A percentile compares a stretch with the other conserved stretches of the same genome.
These are phyloP conservation scores for Teunomyces stri DNA, from an alignment of 805 yeast genomes.

Conservation along the genomic window DNA sequence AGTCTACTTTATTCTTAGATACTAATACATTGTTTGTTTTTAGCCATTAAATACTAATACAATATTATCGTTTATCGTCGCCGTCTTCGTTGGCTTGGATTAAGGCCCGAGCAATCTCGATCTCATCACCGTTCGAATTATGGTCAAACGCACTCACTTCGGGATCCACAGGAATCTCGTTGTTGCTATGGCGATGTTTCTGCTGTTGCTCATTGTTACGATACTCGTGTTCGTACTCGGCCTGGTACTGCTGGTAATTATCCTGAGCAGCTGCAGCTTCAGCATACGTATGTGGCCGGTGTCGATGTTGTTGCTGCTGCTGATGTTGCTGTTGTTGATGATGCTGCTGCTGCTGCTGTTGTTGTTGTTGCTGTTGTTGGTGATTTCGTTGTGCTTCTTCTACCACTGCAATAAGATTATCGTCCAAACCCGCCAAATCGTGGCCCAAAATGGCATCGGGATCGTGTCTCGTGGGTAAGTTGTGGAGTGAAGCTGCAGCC, in stretches of 20 bases:
- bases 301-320: constrained; percentile 5
- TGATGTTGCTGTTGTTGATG: constrained; percentile 34
- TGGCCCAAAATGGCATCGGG: constrained; percentile 34
- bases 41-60: neutral
- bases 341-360: constrained; percentile 7
- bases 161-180: constrained; percentile 55
- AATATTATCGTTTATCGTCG: constrained; percentile 6
- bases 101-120: constrained; percentile 64
- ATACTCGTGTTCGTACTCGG: constrained; percentile 12
- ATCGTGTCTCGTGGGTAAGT: constrained; percentile 22
- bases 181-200: constrained; percentile 14
- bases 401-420: constrained; percentile 56
- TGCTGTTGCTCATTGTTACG: constrained; percentile 8
- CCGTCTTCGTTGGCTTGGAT: constrained; percentile 54
- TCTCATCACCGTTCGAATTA: constrained; percentile 47
- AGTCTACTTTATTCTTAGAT: neutral
- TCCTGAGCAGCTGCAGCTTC: constrained; percentile 34
- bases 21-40: neutral
- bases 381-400: constrained; percentile 52
- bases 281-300: constrained; percentile 22
- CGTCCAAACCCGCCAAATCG: constrained; percentile 44
- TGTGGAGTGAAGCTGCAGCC: constrained; percentile 26
- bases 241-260: constrained; percentile 16
- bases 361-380: constrained; percentile 18
- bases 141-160: constrained; percentile 50